Conservation (phyloP, 352 stramenopile species). For the Aphanomyces astaci region DNA sequence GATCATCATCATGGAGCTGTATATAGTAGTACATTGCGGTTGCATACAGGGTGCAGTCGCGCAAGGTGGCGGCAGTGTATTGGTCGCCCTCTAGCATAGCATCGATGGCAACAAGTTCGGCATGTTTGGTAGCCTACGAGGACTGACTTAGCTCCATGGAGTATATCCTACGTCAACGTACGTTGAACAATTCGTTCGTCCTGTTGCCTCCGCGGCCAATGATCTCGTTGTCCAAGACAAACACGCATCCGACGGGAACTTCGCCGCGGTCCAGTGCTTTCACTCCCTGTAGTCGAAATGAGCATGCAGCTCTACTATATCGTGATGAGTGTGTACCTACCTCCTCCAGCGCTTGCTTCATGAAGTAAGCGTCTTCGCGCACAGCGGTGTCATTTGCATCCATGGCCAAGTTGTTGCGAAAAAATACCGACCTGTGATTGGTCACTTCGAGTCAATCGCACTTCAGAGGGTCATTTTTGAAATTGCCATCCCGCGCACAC, state of each 20-base stretch:
- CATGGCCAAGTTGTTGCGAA: not conserved
- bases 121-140: slow-evolving; percentile 77
- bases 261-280: slow-evolving; percentile 66
- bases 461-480: slow-evolving; percentile 7
- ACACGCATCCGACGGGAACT: slow-evolving; percentile 89
- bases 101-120: slow-evolving; percentile 88
- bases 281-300: slow-evolving; percentile 48
- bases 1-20: no score
- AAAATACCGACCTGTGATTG: not conserved
- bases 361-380: slow-evolving; percentile 32
- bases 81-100: slow-evolving; percentile 49
- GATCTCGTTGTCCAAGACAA: slow-evolving; percentile 59
- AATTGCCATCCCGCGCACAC: not conserved
- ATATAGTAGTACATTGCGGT: no score
- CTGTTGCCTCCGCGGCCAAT: slow-evolving; percentile 77
- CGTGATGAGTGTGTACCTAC: slow-evolving; percentile 28
- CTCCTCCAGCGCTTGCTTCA: slow-evolving; percentile 63
- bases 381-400: not conserved
- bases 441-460: not conserved
- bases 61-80: slow-evolving; percentile 38
- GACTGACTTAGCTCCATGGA: not conserved
- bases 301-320: no score
- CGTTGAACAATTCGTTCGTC: slow-evolving; percentile 84
- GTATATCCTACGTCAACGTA: slow-evolving; percentile 17
- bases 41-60: slow-evolving; percentile 57